Conservation (phyloP, 2,329 filamentous ascomycete genomes). For the Botryosphaeria agaves region DNA sequence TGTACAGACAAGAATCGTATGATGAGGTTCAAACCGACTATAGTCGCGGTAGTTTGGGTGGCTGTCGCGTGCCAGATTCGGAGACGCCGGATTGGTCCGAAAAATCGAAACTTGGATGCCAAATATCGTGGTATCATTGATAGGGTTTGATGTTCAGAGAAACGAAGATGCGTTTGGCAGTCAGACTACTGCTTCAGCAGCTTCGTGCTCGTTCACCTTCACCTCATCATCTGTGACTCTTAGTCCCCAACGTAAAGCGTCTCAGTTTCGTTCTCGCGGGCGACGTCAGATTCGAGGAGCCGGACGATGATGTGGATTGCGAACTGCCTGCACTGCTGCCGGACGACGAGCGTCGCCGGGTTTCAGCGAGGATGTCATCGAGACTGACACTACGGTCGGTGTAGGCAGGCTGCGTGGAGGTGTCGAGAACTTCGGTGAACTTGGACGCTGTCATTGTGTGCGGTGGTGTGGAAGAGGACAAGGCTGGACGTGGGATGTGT, state of each 20-base stretch:
- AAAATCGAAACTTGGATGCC: too few species aligned
- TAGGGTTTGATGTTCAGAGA: too few species aligned
- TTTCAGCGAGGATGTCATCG: conserved; percentile 16
- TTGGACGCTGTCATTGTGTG: conserved; percentile 15
- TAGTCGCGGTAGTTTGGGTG: too few species aligned
- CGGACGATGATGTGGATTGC: neutral
- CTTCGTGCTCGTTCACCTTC: too few species aligned
- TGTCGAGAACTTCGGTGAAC: conserved; percentile 19
- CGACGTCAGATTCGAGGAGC: neutral
- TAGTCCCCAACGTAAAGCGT: neutral
- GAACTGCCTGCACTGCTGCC: conserved; percentile 7
- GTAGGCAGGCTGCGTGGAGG: conserved; percentile 10
- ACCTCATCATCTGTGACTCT: neutral
- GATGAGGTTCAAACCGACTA: too few species aligned
- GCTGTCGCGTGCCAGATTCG: too few species aligned
- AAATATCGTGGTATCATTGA: too few species aligned
- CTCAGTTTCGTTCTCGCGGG: neutral
- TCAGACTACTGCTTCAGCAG: too few species aligned
- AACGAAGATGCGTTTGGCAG: too few species aligned
- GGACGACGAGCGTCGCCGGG: conserved; percentile 12
- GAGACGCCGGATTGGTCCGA: too few species aligned
- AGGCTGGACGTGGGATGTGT: neutral
- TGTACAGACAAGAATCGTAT: too few species aligned
- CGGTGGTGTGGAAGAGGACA: conserved; percentile 1
- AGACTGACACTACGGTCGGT: conserved; percentile 15